These are phyloP conservation scores for Bruguiera parviflora DNA, from an alignment of 345 rosid genomes.

Conservation along the genomic window DNA sequence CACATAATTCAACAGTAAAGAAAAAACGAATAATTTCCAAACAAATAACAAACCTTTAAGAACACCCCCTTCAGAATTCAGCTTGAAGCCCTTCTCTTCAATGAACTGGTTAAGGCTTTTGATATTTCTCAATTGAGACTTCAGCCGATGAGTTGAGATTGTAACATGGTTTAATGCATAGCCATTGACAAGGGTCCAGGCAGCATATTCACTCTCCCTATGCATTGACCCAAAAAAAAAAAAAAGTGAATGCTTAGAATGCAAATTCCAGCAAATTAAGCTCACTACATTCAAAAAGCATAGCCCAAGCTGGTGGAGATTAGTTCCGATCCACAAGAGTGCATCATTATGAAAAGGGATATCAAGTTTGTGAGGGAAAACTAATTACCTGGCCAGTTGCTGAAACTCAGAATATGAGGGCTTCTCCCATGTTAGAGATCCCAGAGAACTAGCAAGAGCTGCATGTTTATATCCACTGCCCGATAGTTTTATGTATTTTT, in stretches of 20 bases:
- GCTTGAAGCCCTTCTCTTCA: conserved; percentile 60
- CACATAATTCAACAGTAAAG: not conserved
- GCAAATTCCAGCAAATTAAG: not conserved
- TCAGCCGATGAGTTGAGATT: conserved; percentile 65
- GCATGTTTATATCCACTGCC: conserved; percentile 61
- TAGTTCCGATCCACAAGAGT: not conserved
- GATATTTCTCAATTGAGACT: conserved; percentile 57
- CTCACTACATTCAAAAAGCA: not conserved
- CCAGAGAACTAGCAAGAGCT: conserved; percentile 77
- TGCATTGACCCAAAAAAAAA: not conserved
- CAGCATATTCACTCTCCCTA: conserved; percentile 93
- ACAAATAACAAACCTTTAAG: conserved; percentile 61
- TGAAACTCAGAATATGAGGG: conserved; percentile 71
- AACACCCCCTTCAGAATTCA: conserved; percentile 80
- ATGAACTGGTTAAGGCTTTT: conserved; percentile 51
- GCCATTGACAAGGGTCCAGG: conserved; percentile 90
- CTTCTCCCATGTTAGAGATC: conserved; percentile 74
- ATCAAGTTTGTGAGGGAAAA: not conserved
- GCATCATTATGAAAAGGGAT: not conserved
- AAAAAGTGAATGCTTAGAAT: not conserved
- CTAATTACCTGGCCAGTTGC: conserved; percentile 64
- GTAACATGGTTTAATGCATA: conserved; percentile 90
- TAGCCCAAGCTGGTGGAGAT: not conserved
- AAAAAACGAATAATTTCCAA: conserved; percentile 3
- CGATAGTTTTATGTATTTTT: conserved; percentile 51